These are phyloP conservation scores for Auriscalpium microsporum DNA, from an alignment of 768 basidiomycete genomes.

Conservation along the genomic window DNA sequence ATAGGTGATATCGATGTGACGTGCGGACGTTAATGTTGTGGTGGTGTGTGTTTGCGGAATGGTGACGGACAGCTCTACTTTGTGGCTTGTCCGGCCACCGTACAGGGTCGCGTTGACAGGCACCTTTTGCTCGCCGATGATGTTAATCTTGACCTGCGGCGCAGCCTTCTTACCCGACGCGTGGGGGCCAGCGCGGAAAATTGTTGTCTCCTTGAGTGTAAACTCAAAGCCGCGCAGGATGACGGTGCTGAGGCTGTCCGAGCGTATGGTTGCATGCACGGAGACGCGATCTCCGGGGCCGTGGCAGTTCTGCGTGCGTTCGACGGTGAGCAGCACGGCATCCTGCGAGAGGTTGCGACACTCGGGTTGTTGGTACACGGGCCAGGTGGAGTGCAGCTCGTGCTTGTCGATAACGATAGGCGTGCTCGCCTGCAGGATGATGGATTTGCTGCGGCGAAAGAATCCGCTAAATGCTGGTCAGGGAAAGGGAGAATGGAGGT, in stretches of 20 bases:
- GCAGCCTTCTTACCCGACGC: conserved; percentile 46
- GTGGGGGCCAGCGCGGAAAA: conserved; percentile 59
- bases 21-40: conserved; percentile 71
- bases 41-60: conserved; percentile 71
- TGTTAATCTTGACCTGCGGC: conserved; percentile 44
- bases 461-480: conserved; percentile 48
- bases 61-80: conserved; percentile 62
- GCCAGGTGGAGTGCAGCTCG: conserved; percentile 90
- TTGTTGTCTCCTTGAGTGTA: conserved; percentile 66
- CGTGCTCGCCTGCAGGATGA: conserved; percentile 57
- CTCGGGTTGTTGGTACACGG: conserved; percentile 76
- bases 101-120: conserved; percentile 68
- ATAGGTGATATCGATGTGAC: conserved; percentile 84
- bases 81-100: conserved; percentile 54
- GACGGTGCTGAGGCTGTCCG: conserved; percentile 57
- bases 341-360: conserved; percentile 57
- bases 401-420: conserved; percentile 86
- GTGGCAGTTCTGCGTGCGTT: conserved; percentile 71
- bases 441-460: conserved; percentile 70
- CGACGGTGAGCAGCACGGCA: conserved; percentile 66
- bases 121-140: conserved; percentile 63
- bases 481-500: not conserved
- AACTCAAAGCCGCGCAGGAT: conserved; percentile 81
- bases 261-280: conserved; percentile 64
- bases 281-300: conserved; percentile 79